These are phyloP conservation scores for Elongisporangium prolatum DNA, from an alignment of 352 stramenopile genomes.

Conservation along the genomic window DNA sequence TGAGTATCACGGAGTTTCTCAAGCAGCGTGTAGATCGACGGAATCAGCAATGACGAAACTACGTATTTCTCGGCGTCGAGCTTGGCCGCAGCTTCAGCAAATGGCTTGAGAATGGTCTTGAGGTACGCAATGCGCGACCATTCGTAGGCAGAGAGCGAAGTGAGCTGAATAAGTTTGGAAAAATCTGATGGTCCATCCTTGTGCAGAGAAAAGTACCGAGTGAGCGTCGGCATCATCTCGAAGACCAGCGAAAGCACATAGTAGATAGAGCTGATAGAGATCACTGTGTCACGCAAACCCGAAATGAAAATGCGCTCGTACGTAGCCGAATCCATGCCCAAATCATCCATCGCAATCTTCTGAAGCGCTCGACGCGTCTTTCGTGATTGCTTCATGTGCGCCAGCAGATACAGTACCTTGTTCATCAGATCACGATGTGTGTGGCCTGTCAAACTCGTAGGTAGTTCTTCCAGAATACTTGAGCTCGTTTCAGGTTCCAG, in stretches of 20 bases:
- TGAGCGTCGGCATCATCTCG: constrained; percentile 49
- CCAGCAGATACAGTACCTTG: constrained; percentile 61
- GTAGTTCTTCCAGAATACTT: constrained; percentile 50
- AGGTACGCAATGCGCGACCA: constrained; percentile 63
- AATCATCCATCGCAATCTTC: constrained; percentile 43
- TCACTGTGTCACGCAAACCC: constrained; percentile 22
- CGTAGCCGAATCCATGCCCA: constrained; percentile 26
- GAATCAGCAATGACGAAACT: constrained; percentile 62
- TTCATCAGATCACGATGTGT: constrained; percentile 59
- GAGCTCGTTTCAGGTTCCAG: constrained; percentile 25
- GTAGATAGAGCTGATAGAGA: constrained; percentile 48
- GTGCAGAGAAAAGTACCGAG: constrained; percentile 64
- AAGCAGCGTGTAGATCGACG: constrained; percentile 61
- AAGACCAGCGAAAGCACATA: constrained; percentile 38
- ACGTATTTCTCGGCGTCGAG: constrained; percentile 55
- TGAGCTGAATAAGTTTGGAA: constrained; percentile 66
- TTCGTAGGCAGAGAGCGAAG: constrained; percentile 59
- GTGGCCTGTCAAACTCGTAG: constrained; percentile 55
- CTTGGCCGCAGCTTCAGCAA: constrained; percentile 54
- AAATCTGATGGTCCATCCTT: constrained; percentile 51
- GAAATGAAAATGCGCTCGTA: constrained; percentile 45
- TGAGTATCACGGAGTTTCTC: constrained; percentile 45
- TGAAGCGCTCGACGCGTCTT: constrained; percentile 37
- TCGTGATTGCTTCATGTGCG: constrained; percentile 60
- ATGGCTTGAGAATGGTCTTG: constrained; percentile 58